These are phyloP conservation scores for Camellia lanceoleosa DNA, from an alignment of 148 eudicot species.

Conservation along the genomic window DNA sequence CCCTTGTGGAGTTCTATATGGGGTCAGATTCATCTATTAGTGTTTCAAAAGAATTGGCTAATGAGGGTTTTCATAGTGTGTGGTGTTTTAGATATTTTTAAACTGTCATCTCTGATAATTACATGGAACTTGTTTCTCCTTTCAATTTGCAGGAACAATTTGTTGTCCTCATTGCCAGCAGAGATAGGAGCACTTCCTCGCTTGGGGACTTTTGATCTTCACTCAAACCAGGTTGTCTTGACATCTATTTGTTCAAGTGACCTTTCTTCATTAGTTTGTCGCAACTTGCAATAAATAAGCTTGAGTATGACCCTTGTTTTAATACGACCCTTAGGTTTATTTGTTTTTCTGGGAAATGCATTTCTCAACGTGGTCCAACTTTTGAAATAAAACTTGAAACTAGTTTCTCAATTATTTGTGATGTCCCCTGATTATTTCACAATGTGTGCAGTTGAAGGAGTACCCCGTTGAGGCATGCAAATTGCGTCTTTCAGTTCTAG, in stretches of 20 bases:
- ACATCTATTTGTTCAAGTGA: neutral
- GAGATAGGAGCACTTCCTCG: conserved; percentile 72
- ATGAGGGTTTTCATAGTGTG: conserved; percentile 3
- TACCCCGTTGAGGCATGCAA: conserved; percentile 90
- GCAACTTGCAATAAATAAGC: neutral
- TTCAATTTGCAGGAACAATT: conserved; percentile 57
- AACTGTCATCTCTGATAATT: neutral
- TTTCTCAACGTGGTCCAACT: neutral
- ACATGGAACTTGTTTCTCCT: conserved; percentile 1
- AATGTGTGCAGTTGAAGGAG: conserved; percentile 61
- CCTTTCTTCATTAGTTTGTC: neutral
- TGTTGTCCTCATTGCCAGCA: conserved; percentile 60
- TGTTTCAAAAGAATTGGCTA: conserved; percentile 5
- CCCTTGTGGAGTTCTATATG: conserved; percentile 79
- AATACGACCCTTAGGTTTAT: neutral
- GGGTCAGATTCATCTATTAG: conserved; percentile 49
- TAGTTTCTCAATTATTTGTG: neutral
- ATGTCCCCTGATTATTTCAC: conserved; percentile 21
- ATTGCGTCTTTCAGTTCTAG: conserved; percentile 67
- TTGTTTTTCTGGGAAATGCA: conserved; percentile 1
- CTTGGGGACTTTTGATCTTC: conserved; percentile 87
- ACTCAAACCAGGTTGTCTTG: conserved; percentile 72
- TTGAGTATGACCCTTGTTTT: neutral
- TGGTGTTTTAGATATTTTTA: conserved; percentile 6
- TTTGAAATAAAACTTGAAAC: neutral